Conservation (phyloP, 139 green algal genomes). For the Ostreobium quekettii region DNA sequence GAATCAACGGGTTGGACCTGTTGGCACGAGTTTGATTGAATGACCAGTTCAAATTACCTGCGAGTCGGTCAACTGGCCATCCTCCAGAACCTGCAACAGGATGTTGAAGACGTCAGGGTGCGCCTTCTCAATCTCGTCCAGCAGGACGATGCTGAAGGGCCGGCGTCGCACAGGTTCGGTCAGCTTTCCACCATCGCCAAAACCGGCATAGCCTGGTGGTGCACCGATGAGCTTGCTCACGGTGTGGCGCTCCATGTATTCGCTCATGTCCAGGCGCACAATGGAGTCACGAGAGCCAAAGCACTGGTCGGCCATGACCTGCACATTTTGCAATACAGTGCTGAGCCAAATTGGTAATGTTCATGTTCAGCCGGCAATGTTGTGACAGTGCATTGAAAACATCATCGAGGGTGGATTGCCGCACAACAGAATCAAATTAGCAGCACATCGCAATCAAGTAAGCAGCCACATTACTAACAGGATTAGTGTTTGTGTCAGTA, state of each 20-base stretch:
- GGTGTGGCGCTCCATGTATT: conserved; percentile 94
- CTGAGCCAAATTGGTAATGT: too few relatives aligned
- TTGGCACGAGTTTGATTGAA: too few relatives aligned
- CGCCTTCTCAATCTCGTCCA: conserved; percentile 99
- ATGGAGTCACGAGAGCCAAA: conserved; percentile 69
- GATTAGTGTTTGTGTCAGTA: too few relatives aligned
- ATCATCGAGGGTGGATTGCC: too few relatives aligned
- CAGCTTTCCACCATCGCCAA: conserved; percentile 94
- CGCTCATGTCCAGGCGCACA: conserved; percentile 93
- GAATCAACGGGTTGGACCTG: too few relatives aligned
- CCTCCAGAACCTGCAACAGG: conserved; percentile 85
- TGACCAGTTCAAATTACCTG: conserved; percentile 27
- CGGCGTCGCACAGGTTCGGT: conserved; percentile 81
- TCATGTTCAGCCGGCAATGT: too few relatives aligned
- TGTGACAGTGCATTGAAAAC: too few relatives aligned
- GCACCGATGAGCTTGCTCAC: conserved; percentile 81
- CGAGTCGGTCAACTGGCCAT: conserved; percentile 87
- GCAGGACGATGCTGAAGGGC: conserved; percentile 80
- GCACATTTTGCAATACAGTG: too few relatives aligned
- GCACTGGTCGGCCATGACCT: conserved; percentile 60
- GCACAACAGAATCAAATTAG: too few relatives aligned
- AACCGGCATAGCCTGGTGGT: conserved; percentile 88
- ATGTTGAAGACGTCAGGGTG: conserved; percentile 98
- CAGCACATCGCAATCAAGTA: too few relatives aligned
- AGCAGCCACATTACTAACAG: too few relatives aligned